Percentiles rank a stretch among this genome's conserved stretches.
Evolutionary conservation across 495 filamentous ascomycete species (phyloP).

Genomic region (Talaromyces nanjingensis): DNA sequence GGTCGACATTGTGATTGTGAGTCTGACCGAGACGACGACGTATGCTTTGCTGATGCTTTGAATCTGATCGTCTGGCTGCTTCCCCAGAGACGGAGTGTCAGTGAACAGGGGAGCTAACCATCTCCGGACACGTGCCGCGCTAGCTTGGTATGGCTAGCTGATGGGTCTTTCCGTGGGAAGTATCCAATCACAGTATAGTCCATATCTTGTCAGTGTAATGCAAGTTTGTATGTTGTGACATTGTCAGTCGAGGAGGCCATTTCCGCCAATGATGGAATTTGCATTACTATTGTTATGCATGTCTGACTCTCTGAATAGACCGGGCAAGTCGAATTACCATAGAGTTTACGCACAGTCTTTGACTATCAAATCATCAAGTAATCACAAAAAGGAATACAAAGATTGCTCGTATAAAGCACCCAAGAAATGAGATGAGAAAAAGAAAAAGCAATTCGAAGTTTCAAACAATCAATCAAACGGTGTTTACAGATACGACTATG

Average conservation of each 20-base stretch:
- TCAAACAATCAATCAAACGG: neutral
- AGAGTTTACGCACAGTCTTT: too few relatives aligned
- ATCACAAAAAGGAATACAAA: too few relatives aligned
- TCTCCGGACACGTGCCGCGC: constrained; percentile 6
- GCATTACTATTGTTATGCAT: neutral
- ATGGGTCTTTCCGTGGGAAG: neutral
- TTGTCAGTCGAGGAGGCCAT: neutral
- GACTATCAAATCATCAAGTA: too few relatives aligned
- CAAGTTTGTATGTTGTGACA: neutral
- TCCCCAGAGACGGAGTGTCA: neutral
- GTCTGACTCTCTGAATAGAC: neutral
- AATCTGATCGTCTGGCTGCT: neutral
- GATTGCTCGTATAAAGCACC: too few relatives aligned
- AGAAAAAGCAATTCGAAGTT: neutral
- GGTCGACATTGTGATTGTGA: constrained; percentile 49
- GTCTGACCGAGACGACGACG: neutral
- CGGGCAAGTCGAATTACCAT: too few relatives aligned
- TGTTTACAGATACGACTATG: neutral
- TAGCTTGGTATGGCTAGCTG: neutral
- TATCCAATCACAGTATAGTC: neutral
- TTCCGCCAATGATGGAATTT: neutral
- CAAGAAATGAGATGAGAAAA: too few relatives aligned
- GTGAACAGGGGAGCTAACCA: neutral
- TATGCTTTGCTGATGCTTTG: neutral
- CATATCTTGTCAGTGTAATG: neutral